Conservation (phyloP, 257 asterid genomes). For the Nicotiana undulata region DNA sequence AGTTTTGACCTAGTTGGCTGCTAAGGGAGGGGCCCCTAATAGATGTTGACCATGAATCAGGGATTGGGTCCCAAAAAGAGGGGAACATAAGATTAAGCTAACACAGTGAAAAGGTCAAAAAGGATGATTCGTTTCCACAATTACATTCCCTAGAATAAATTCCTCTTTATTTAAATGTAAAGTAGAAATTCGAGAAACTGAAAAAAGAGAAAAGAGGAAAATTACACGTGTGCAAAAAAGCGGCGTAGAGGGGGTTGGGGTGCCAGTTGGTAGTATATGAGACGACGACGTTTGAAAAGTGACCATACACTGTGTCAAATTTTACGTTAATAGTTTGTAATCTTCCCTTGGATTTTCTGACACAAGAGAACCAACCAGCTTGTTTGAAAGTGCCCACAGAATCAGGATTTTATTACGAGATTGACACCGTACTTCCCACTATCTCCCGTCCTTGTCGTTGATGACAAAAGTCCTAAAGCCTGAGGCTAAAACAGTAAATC, state of each 20-base stretch:
- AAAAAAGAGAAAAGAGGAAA: neutral
- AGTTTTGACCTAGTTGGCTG: slow-evolving; percentile 48
- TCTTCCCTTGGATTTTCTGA: slow-evolving; percentile 78
- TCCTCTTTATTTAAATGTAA: neutral
- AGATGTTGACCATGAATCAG: slow-evolving; percentile 30
- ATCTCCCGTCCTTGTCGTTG: slow-evolving; percentile 11
- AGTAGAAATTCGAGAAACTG: neutral
- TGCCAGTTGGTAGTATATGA: neutral
- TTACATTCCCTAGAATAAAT: slow-evolving; percentile 1
- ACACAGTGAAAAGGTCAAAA: slow-evolving; percentile 14
- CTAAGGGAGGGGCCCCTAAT: slow-evolving; percentile 20
- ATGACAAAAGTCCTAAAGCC: slow-evolving; percentile 22
- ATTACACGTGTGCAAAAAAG: neutral
- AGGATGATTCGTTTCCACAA: slow-evolving; percentile 19
- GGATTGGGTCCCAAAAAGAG: slow-evolving; percentile 14
- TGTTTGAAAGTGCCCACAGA: slow-evolving; percentile 29
- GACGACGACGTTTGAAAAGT: slow-evolving; percentile 10
- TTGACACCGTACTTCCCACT: slow-evolving; percentile 40
- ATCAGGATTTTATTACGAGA: slow-evolving; percentile 40
- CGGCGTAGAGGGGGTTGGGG: neutral
- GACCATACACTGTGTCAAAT: slow-evolving; percentile 17
- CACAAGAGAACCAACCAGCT: slow-evolving; percentile 17
- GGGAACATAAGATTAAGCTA: neutral
- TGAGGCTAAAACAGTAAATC: slow-evolving; percentile 36
- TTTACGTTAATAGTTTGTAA: slow-evolving; percentile 16